These are phyloP conservation scores for Geotrichum aggregatum DNA, from an alignment of 1,139 yeast species.

Conservation along the genomic window DNA sequence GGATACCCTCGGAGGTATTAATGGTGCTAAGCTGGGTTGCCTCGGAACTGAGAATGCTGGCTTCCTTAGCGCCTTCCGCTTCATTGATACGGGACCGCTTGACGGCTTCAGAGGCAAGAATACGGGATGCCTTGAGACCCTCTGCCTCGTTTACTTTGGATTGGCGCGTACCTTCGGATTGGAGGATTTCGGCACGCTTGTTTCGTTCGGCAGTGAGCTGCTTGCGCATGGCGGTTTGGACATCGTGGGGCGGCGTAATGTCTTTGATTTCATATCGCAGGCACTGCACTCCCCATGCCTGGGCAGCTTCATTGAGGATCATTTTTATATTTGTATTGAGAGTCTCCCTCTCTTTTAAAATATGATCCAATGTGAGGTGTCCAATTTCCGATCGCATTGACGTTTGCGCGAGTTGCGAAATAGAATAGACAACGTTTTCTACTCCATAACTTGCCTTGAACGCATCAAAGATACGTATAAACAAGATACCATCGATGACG, in stretches of 20 bases:
- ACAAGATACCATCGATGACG: constrained; percentile 79
- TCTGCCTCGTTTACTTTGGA: constrained; percentile 77
- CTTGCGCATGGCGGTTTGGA: constrained; percentile 87
- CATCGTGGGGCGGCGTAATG: constrained; percentile 81
- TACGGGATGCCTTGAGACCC: constrained; percentile 80
- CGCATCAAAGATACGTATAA: constrained; percentile 72
- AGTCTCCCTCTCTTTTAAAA: constrained; percentile 67
- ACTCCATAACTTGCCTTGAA: constrained; percentile 86
- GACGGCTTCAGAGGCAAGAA: constrained; percentile 79
- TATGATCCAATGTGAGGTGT: constrained; percentile 71
- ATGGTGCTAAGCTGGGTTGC: constrained; percentile 60
- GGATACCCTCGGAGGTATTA: constrained; percentile 64
- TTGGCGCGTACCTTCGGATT: constrained; percentile 79
- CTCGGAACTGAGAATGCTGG: constrained; percentile 67
- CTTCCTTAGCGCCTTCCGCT: constrained; percentile 75
- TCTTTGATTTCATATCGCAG: constrained; percentile 83
- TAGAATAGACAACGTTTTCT: constrained; percentile 82
- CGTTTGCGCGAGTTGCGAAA: constrained; percentile 81
- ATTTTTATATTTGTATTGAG: constrained; percentile 68
- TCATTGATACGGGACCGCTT: constrained; percentile 74
- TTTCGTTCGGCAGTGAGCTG: constrained; percentile 85
- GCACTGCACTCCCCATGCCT: constrained; percentile 83
- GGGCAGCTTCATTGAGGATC: constrained; percentile 82
- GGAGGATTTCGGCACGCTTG: constrained; percentile 81
- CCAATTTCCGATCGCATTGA: constrained; percentile 91